phyloP scores from a whole-genome alignment of 1,139 yeast genomes.

The Petasospora rhodanensis region DNA sequence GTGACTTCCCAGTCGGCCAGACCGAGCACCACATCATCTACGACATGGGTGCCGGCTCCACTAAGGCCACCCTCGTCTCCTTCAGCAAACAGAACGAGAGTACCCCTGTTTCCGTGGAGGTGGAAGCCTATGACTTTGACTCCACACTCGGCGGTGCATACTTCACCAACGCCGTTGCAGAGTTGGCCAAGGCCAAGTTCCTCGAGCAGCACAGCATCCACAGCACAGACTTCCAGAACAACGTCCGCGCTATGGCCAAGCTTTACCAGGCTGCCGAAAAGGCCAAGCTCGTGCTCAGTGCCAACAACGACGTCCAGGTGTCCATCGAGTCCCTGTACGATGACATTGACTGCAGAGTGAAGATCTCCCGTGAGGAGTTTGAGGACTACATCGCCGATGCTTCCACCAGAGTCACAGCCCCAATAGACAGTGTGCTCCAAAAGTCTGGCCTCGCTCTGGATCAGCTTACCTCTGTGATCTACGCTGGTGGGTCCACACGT shows the following conservation, averaged over 20 bases:
- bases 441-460: slow-evolving; percentile 29
- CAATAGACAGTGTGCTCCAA: slow-evolving; percentile 51
- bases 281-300: slow-evolving; percentile 81
- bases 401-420: slow-evolving; percentile 43
- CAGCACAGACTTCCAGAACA: slow-evolving; percentile 39
- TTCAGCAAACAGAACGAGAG: slow-evolving; percentile 42
- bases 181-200: slow-evolving; percentile 56
- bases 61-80: slow-evolving; percentile 79
- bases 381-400: slow-evolving; percentile 54
- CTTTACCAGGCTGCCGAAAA: slow-evolving; percentile 82
- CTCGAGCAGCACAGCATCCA: slow-evolving; percentile 34
- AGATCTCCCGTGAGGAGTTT: slow-evolving; percentile 70
- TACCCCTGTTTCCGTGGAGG: slow-evolving; percentile 42
- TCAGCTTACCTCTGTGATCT: slow-evolving; percentile 62
- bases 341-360: slow-evolving; percentile 67
- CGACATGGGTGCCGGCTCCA: slow-evolving; percentile 93
- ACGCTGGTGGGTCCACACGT: slow-evolving; percentile 90
- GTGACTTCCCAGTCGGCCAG: slow-evolving; percentile 34
- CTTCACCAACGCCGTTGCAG: slow-evolving; percentile 62
- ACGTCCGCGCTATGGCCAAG: slow-evolving; percentile 60
- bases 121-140: slow-evolving; percentile 72
- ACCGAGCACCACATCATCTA: slow-evolving; percentile 67
- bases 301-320: slow-evolving; percentile 71
- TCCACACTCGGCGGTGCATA: slow-evolving; percentile 67
- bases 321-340: slow-evolving; percentile 66